Evolutionary conservation across 2,329 filamentous ascomycete genomes (phyloP), one percentile per base, ranked within the genome.

Genomic region (Ophiognomonia clavigignenti-juglandacearum): DNA sequence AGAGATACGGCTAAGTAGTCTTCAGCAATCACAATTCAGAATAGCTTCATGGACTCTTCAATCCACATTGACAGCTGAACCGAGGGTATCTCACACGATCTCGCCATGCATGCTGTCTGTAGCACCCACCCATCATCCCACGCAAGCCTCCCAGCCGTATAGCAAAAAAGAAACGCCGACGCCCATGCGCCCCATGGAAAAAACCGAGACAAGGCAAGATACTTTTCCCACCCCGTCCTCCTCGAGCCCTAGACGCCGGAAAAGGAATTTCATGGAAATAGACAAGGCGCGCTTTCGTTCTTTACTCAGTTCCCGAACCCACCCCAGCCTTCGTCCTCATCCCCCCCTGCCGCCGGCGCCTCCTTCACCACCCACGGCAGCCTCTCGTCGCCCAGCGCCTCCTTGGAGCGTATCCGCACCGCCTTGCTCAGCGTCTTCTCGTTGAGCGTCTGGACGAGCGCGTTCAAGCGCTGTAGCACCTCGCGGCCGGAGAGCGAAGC

Each of bases 321-420:
- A 54, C 76, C 82, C 81, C 83, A 88, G n/a, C n/a, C n/a, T 54
- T 80, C 78, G 26, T 75, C 75, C 6, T 77, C 72, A 22, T 71
- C 72, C n/a, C 63, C 42, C 26, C 64, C 59, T 4, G 55, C 61
- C 10, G 54, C 59, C 4, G 55, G 60, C 10, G 61, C 57, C 64
- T 18, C 57, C 56, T 32, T 70, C 55, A 62, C 64, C 62, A 82
- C 88, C 63, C 80, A 79, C 41, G 79, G 77, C 62, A 96, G 66
- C 54, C 89, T 76, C 57, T 85, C 83, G 63, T 97, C 92, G 2
- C 73, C 75, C 50, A 95, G 66, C 20, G 81, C 78, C 57, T 92
- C 88, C 51, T 73, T 75, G 1, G 84, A 85, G 59, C 86, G 80
- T 53, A 71, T 72, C 59, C 88, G 79, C 43, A 95, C 82, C 20